phyloP scores from a whole-genome alignment of 306 rosid genomes.

The Gastrolobium villosum region DNA sequence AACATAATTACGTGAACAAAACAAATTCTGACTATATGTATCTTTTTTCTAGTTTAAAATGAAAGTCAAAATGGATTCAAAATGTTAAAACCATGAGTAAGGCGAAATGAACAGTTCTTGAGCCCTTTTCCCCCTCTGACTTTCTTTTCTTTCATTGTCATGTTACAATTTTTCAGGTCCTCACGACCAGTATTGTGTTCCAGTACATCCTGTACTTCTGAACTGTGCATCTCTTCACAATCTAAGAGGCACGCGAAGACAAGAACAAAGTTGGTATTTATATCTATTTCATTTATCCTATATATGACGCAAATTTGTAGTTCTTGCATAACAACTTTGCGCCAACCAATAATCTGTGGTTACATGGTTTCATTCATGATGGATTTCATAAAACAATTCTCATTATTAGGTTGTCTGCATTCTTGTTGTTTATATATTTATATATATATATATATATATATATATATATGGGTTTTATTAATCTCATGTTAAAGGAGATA shows the following conservation, averaged over 20 bases:
- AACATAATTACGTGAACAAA: not conserved
- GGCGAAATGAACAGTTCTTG: conserved; percentile 24
- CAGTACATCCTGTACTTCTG: conserved; percentile 61
- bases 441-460: not conserved
- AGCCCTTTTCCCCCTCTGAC: conserved; percentile 33
- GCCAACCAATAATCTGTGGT: conserved; percentile 13
- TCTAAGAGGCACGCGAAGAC: conserved; percentile 68
- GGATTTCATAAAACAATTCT: conserved; percentile 24
- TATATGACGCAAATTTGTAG: conserved; percentile 2
- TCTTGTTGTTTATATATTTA: not conserved
- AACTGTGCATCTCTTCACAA: conserved; percentile 58
- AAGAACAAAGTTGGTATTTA: conserved; percentile 78
- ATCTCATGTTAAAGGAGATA: no score
- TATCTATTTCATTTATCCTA: conserved; percentile 46
- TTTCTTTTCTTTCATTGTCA: conserved; percentile 34
- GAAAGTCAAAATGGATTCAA: conserved; percentile 2
- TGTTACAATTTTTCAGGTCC: conserved; percentile 63
- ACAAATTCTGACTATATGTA: not conserved
- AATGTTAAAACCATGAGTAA: conserved; percentile 34
- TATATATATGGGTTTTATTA: no score
- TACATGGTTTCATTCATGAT: conserved; percentile 32
- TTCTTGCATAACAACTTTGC: conserved; percentile 41
- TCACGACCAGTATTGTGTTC: conserved; percentile 56
- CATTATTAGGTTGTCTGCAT: conserved; percentile 1
- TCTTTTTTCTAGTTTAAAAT: conserved; percentile 28